A percentile compares a stretch with the other conserved stretches of the same genome.
Evolutionary conservation across 768 basidiomycete genomes (phyloP).

Genomic region (Termitomyces sp.): DNA sequence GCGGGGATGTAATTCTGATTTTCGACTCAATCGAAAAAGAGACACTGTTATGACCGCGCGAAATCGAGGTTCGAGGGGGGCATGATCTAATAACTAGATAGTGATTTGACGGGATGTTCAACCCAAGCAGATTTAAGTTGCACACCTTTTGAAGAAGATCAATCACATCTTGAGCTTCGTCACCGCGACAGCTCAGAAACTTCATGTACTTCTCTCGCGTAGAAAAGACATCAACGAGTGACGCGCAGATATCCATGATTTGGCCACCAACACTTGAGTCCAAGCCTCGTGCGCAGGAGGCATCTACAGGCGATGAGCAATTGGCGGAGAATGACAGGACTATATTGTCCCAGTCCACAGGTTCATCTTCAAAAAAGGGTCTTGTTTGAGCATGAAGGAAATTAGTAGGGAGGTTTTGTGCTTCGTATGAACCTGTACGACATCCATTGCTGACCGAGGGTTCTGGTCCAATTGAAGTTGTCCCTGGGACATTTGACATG

Average conservation of each 20-base stretch:
- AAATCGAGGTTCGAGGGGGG: constrained; percentile 7
- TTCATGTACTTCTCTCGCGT: neutral
- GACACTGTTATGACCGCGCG: constrained; percentile 15
- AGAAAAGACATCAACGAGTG: neutral
- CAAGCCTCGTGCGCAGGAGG: neutral
- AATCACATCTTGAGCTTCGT: neutral
- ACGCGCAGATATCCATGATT: neutral
- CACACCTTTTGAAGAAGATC: constrained; percentile 3
- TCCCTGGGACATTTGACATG: neutral
- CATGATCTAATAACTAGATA: constrained; percentile 18
- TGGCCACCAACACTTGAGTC: neutral
- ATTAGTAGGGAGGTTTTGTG: neutral
- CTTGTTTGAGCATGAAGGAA: neutral
- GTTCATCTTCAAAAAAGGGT: neutral
- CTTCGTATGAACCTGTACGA: neutral
- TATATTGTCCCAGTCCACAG: neutral
- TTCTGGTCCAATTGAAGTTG: neutral
- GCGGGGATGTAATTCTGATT: constrained; percentile 25
- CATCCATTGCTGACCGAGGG: neutral
- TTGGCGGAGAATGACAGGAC: neutral
- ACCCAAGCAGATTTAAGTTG: neutral
- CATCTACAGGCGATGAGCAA: neutral
- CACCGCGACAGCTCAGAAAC: neutral
- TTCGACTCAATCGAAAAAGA: constrained; percentile 22
- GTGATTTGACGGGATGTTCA: neutral